These are phyloP conservation scores for Fusarium luffae DNA, from an alignment of 2,329 filamentous ascomycete genomes.

Conservation along the genomic window DNA sequence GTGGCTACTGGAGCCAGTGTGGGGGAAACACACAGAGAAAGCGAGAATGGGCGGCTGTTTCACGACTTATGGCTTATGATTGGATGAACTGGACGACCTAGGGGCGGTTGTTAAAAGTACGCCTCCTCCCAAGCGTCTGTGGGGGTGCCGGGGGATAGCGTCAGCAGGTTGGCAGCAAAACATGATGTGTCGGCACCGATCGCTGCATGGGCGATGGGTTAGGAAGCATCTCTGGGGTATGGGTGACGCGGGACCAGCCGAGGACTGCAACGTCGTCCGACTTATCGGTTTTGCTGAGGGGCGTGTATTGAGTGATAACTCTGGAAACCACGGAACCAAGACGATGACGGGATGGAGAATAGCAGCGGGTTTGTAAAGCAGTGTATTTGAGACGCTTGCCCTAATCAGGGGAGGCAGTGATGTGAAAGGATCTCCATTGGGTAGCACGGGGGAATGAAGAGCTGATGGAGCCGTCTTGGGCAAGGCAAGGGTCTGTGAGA, in stretches of 20 bases:
- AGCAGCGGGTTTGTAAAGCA: slow-evolving; percentile 30
- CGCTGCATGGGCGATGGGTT: slow-evolving; percentile 36
- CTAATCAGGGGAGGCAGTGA: slow-evolving; percentile 48
- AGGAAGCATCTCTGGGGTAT: slow-evolving; percentile 30
- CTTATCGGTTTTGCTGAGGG: slow-evolving; percentile 33
- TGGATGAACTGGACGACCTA: slow-evolving; percentile 55
- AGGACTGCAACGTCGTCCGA: slow-evolving; percentile 34
- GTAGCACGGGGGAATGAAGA: slow-evolving; percentile 38
- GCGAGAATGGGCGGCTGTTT: slow-evolving; percentile 51
- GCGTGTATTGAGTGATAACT: slow-evolving; percentile 38
- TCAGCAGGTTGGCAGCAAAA: slow-evolving; percentile 38
- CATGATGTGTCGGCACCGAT: slow-evolving; percentile 39
- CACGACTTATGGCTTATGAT: slow-evolving; percentile 66
- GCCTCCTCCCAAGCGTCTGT: slow-evolving; percentile 52
- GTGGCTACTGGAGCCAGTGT: slow-evolving; percentile 45
- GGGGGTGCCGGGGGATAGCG: slow-evolving; percentile 42
- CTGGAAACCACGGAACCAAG: slow-evolving; percentile 36
- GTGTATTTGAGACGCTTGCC: slow-evolving; percentile 48
- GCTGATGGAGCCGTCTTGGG: slow-evolving; percentile 37
- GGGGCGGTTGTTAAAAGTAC: slow-evolving; percentile 57
- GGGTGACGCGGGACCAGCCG: slow-evolving; percentile 46
- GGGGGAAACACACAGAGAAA: slow-evolving; percentile 28
- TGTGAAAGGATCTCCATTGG: slow-evolving; percentile 47
- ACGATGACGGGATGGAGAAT: slow-evolving; percentile 30
- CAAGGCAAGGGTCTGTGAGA: slow-evolving; percentile 34